Base-by-base conservation (phyloP, 495 filamentous ascomycete genomes). In the Daldinia childiae region DNA sequence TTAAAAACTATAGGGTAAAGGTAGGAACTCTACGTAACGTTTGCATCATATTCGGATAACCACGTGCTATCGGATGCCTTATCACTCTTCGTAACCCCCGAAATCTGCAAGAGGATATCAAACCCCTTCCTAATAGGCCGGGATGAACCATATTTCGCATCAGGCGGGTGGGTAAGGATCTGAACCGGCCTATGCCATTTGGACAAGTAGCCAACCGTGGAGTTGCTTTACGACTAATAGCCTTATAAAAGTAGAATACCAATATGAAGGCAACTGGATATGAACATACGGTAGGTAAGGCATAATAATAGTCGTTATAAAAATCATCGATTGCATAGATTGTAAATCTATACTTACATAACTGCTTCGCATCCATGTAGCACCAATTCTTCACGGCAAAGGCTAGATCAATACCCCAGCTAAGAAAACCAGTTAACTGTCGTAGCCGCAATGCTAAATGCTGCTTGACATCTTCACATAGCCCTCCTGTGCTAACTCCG, bases 401-500 rank as follows among this genome's bases (percentile, higher is more conserved):
- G 26, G 34, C 39, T 69, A 41, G 32, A 32, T 36, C 29, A 27
- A 30, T 32, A 38, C 34, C 12, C 36, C 27, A 29, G 62, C 15
- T 24, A 27, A 43, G 34, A 69, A 68, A 58, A 34, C 58, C 34
- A 5, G 56, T 52, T 4, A 54, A 60, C 14, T 58, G 29, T 36
- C n/a, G 54, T 57, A 34, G 41, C 62, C 41, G 24, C 51, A 54
- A 52, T 52, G 57, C 58, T 34, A 69, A 66, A 57, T 55, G 14
- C 45, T 43, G 38, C 64, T 51, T 62, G 39, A 58, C 50, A 63
- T 51, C 62, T 58, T 73, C 48, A 58, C 34, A 57, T 66, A 63
- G 58, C 58, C 62, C 59, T 52, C 64, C 51, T 63, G 32, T 61
- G 57, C 50, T 48, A 68, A 70, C 69, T 66, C 67, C 70, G 69